A percentile compares a stretch with the other conserved stretches of the same genome.
Conservation (phyloP, 345 rosid genomes). For the Excoecaria cochinchinensis region DNA sequence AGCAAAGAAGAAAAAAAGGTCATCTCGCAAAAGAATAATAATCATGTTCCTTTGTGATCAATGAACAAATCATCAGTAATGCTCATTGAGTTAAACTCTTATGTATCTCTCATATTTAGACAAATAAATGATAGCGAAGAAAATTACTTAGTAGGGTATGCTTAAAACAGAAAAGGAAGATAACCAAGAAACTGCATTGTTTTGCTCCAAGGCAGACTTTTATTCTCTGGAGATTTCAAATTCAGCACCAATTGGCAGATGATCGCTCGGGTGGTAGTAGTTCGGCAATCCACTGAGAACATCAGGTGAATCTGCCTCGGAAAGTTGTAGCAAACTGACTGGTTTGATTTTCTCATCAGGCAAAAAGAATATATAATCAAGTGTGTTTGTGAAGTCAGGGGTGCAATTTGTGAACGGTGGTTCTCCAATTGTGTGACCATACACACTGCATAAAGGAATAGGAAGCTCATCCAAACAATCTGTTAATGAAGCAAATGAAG, state of each 20-base stretch:
- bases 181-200: too few species aligned
- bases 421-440: constrained; percentile 70
- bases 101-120: too few species aligned
- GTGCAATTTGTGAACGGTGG: constrained; percentile 90
- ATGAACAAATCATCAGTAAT: too few species aligned
- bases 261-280: constrained; percentile 85
- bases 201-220: not conserved
- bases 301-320: constrained; percentile 52
- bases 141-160: not conserved
- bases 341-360: constrained; percentile 62
- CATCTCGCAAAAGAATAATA: too few species aligned
- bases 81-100: too few species aligned
- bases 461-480: constrained; percentile 56
- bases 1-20: too few species aligned
- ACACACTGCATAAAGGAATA: constrained; percentile 60
- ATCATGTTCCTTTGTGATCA: too few species aligned
- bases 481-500: constrained; percentile 18
- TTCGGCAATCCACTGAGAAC: constrained; percentile 75
- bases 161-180: not conserved
- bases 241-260: constrained; percentile 87
- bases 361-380: constrained; percentile 77
- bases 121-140: too few species aligned
- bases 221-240: constrained; percentile 49
- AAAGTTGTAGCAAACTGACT: constrained; percentile 62
- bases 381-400: constrained; percentile 71